Percentiles rank a stretch among this genome's conserved stretches.
Conservation (phyloP, 306 rosid genomes). For the Lablab purpureus region DNA sequence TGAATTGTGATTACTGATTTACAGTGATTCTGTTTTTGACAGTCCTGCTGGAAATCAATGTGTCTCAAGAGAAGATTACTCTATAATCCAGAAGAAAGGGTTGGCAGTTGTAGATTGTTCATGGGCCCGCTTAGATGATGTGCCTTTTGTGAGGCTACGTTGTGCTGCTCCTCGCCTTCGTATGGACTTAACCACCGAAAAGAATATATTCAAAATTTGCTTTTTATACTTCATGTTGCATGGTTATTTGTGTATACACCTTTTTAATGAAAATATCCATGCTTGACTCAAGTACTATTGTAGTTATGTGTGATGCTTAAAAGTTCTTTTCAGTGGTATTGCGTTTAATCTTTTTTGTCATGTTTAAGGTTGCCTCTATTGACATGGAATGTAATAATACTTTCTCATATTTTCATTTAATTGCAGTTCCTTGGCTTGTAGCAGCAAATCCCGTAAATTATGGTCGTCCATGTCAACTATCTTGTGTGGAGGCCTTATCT, state of each 20-base stretch:
- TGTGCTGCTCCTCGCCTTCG: slow-evolving; percentile 92
- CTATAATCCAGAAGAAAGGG: slow-evolving; percentile 72
- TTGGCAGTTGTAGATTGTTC: slow-evolving; percentile 99
- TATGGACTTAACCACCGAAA: slow-evolving; percentile 54
- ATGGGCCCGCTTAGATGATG: slow-evolving; percentile 94
- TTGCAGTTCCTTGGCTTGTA: slow-evolving; percentile 95
- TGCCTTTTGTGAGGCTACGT: slow-evolving; percentile 88
- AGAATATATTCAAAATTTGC: slow-evolving; percentile 19
- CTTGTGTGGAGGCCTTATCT: slow-evolving; percentile 98
- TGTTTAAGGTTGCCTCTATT: slow-evolving; percentile 33
- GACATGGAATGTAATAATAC: slow-evolving; percentile 16
- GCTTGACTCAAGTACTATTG: slow-evolving; percentile 13
- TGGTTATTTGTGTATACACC: slow-evolving; percentile 12
- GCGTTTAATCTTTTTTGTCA: slow-evolving; percentile 8
- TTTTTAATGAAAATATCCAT: neutral
- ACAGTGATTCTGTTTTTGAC: slow-evolving; percentile 47
- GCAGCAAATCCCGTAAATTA: slow-evolving; percentile 97
- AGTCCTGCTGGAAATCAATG: slow-evolving; percentile 91
- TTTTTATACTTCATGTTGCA: slow-evolving; percentile 1
- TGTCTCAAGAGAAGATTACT: slow-evolving; percentile 87
- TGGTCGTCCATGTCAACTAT: slow-evolving; percentile 94
- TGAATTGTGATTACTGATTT: slow-evolving; percentile 23
- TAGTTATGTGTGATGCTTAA: slow-evolving; percentile 29
- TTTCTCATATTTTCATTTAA: slow-evolving; percentile 39
- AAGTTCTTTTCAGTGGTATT: slow-evolving; percentile 1